A percentile compares a stretch with the other conserved stretches of the same genome.
Evolutionary conservation across 805 yeast species (phyloP).

Genomic region (Saccharomyces jurei): DNA sequence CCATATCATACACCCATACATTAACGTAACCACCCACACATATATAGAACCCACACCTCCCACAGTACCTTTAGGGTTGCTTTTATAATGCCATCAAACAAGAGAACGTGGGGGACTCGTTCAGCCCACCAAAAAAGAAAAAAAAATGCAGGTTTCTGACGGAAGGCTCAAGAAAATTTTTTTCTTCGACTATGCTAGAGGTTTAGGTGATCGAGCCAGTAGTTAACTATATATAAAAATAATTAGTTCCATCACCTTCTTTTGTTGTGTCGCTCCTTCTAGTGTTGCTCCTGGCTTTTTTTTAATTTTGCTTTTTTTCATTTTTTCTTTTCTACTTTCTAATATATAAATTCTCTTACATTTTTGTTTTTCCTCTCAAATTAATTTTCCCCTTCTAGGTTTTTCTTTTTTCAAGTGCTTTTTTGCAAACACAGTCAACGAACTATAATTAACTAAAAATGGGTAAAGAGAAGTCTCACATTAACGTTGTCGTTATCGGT

Average conservation of each 20-base stretch:
- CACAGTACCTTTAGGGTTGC: not conserved
- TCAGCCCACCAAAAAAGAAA: not conserved
- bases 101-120: not conserved
- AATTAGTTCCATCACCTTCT: not conserved
- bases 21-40: not conserved
- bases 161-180: not conserved
- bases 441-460: slow-evolving; percentile 22
- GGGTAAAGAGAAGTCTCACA: slow-evolving; percentile 97
- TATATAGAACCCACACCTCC: not conserved
- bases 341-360: not conserved
- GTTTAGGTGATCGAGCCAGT: not conserved
- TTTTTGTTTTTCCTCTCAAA: not conserved
- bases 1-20: not conserved
- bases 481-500: slow-evolving; percentile 99
- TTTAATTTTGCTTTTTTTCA: not conserved
- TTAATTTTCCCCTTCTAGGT: not conserved
- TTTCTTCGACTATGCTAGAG: not conserved
- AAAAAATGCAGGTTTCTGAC: not conserved
- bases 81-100: not conserved
- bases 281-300: not conserved
- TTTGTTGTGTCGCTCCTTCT: not conserved
- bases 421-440: slow-evolving; percentile 4
- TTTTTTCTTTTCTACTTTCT: not conserved
- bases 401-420: not conserved
- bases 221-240: not conserved